phyloP scores from a whole-genome alignment of 2,329 filamentous ascomycete genomes.

The Fusarium kyushuense region DNA sequence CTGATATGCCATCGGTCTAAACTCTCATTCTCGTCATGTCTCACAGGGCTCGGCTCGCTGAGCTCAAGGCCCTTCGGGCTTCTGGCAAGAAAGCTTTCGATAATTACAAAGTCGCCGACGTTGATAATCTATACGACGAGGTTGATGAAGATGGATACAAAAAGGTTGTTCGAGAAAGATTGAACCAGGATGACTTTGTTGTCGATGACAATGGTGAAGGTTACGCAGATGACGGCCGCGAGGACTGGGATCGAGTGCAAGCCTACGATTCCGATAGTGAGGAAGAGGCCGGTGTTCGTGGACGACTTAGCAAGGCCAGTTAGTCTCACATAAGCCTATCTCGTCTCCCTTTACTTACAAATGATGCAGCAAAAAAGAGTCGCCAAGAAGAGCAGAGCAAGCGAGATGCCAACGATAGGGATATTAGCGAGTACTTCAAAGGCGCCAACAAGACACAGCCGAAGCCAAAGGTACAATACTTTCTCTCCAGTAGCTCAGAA shows the following conservation, averaged over 20 bases:
- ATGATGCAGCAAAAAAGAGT: slow-evolving; percentile 78
- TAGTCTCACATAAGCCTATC: slow-evolving; percentile 40
- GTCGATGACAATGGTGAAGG: slow-evolving; percentile 98
- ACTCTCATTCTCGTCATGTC: slow-evolving; percentile 50
- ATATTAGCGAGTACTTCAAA: slow-evolving; percentile 95
- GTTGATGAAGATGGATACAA: slow-evolving; percentile 98
- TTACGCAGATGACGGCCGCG: slow-evolving; percentile 94
- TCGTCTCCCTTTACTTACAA: neutral
- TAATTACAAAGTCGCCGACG: slow-evolving; percentile 87
- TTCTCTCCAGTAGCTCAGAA: neutral
- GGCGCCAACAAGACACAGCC: slow-evolving; percentile 73
- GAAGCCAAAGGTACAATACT: slow-evolving; percentile 79
- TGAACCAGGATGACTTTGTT: slow-evolving; percentile 97
- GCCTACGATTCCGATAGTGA: slow-evolving; percentile 82
- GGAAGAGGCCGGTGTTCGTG: slow-evolving; percentile 54
- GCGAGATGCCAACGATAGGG: slow-evolving; percentile 87
- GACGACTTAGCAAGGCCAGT: slow-evolving; percentile 66
- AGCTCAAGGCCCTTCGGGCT: slow-evolving; percentile 85
- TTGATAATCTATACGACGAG: slow-evolving; percentile 89
- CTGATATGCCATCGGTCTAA: slow-evolving; percentile 44
- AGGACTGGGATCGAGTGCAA: slow-evolving; percentile 86
- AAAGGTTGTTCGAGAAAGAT: slow-evolving; percentile 87
- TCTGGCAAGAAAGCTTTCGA: slow-evolving; percentile 93
- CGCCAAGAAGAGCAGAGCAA: slow-evolving; percentile 88
- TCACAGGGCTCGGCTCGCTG: slow-evolving; percentile 71